Evolutionary conservation across 306 rosid species (phyloP).

Genomic region (Inga laurina): DNA sequence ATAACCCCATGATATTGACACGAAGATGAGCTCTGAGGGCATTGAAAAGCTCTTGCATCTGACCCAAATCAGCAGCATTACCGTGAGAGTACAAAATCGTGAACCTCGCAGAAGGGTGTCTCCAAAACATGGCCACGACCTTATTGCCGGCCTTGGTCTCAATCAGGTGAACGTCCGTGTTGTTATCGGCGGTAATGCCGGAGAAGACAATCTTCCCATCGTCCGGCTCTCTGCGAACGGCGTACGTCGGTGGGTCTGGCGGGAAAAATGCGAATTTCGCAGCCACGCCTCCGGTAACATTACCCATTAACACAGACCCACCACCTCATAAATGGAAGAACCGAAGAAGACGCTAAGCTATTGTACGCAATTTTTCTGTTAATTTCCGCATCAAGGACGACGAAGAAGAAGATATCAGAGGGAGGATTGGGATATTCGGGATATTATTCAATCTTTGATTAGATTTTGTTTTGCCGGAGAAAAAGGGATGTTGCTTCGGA

Average conservation of each 20-base stretch:
- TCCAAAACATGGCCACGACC: conserved; percentile 68
- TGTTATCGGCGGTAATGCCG: conserved; percentile 53
- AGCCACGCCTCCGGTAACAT: conserved; percentile 70
- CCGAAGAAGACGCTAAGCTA: neutral
- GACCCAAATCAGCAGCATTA: conserved; percentile 85
- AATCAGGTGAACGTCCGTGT: conserved; percentile 50
- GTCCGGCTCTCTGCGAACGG: conserved; percentile 40
- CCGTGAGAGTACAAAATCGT: conserved; percentile 80
- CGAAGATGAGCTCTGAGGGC: conserved; percentile 78
- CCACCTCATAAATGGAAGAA: conserved; percentile 20
- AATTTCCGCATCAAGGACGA: conserved; percentile 42
- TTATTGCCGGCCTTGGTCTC: conserved; percentile 62
- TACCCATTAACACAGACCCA: conserved; percentile 61
- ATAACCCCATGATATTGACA: conserved; percentile 83
- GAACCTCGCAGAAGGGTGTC: conserved; percentile 63
- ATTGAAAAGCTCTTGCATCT: conserved; percentile 75
- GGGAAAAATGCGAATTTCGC: conserved; percentile 81
- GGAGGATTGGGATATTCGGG: neutral
- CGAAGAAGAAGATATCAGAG: neutral
- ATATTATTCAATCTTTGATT: no score
- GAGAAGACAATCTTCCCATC: conserved; percentile 54
- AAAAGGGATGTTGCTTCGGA: neutral
- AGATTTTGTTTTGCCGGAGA: no score
- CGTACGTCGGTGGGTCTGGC: conserved; percentile 80
- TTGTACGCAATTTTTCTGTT: neutral